phyloP scores from a whole-genome alignment of 192 early-diverging fungal species.

The Gaertneriomyces semiglobifer region DNA sequence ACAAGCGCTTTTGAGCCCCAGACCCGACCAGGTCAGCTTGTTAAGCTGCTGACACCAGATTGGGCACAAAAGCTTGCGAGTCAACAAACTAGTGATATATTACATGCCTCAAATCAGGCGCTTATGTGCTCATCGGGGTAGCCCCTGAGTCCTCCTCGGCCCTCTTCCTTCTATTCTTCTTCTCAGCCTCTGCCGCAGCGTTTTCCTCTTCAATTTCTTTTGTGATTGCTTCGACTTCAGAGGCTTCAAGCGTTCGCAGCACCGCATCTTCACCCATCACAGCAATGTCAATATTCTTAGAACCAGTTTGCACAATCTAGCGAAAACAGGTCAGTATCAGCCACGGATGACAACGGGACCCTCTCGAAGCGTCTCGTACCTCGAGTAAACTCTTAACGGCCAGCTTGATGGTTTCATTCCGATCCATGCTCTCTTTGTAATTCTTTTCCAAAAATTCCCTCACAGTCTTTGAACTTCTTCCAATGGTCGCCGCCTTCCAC shows the following conservation, averaged over 20 bases:
- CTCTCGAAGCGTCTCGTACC: conserved; percentile 35
- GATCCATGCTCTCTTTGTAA: conserved; percentile 79
- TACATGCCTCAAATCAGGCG: too few species aligned
- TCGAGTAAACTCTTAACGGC: conserved; percentile 88
- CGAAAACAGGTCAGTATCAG: neutral
- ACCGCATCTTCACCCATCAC: conserved; percentile 77
- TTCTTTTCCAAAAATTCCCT: conserved; percentile 99
- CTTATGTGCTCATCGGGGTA: conserved; percentile 6
- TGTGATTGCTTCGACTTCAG: conserved; percentile 73
- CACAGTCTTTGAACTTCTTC: conserved; percentile 93
- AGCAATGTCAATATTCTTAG: conserved; percentile 99
- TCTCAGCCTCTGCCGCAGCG: conserved; percentile 68
- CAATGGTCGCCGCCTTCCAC: conserved; percentile 99
- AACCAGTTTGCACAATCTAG: conserved; percentile 95
- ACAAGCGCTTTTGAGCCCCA: too few species aligned
- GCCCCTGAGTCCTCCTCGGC: neutral
- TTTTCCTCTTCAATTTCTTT: conserved; percentile 83
- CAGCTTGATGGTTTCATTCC: conserved; percentile 83
- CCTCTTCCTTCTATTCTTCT: conserved; percentile 37
- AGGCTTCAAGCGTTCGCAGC: conserved; percentile 64
- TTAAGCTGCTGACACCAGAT: too few species aligned
- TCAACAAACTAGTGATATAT: too few species aligned
- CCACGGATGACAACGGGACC: neutral
- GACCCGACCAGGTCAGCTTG: too few species aligned
- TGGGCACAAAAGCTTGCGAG: too few species aligned